Evolutionary conservation across 768 basidiomycete genomes (phyloP).

Genomic region (Suillus occidentalis): DNA sequence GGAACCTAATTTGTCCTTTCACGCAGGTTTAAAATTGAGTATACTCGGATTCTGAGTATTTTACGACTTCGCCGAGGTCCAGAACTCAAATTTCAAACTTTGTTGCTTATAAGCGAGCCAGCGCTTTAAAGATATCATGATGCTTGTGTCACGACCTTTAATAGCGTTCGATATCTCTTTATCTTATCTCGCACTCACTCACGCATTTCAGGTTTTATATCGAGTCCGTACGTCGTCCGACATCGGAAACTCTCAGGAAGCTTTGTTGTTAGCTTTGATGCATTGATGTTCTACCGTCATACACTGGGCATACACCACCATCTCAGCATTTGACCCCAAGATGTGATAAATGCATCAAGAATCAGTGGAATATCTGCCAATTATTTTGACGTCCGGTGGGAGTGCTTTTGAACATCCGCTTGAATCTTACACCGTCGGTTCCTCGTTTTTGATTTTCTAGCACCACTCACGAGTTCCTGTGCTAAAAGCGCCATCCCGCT

Average conservation of each 20-base stretch:
- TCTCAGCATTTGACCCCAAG: slow-evolving; percentile 45
- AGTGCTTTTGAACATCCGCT: slow-evolving; percentile 93
- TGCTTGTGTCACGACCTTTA: not conserved
- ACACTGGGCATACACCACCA: not conserved
- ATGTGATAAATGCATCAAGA: slow-evolving; percentile 98
- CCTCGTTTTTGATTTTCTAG: slow-evolving; percentile 43
- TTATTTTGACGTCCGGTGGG: slow-evolving; percentile 98
- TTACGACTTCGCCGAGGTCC: not conserved
- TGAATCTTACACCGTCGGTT: slow-evolving; percentile 35
- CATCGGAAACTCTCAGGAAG: slow-evolving; percentile 71
- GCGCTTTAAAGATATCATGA: not conserved
- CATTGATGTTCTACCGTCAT: not conserved
- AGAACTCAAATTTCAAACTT: not conserved
- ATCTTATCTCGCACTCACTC: not conserved
- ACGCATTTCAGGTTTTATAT: not conserved
- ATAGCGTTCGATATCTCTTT: not conserved
- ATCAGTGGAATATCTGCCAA: slow-evolving; percentile 88
- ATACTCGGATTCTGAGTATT: not conserved
- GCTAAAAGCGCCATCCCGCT: slow-evolving; percentile 99
- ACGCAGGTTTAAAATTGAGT: not conserved
- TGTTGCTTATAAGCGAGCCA: not conserved
- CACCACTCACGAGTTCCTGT: slow-evolving; percentile 96
- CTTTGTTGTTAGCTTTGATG: slow-evolving; percentile 75
- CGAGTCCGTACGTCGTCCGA: slow-evolving; percentile 58
- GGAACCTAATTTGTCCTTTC: not conserved